Percentiles rank a stretch among this genome's conserved stretches.
Conservation (phyloP, 2,329 filamentous ascomycete genomes). For the Hypomyces rosellus region DNA sequence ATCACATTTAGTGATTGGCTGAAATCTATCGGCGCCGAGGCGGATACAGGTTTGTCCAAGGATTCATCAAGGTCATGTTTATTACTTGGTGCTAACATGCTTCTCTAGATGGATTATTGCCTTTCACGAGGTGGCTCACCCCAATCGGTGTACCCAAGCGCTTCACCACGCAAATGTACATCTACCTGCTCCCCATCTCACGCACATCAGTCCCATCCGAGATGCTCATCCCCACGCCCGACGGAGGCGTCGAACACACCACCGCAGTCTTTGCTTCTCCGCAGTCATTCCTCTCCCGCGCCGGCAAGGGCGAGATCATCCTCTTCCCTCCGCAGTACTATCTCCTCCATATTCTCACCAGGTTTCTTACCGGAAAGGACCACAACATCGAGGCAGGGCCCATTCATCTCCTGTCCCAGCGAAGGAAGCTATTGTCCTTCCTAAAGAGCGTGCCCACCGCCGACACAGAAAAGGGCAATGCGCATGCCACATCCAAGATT, state of each 20-base stretch:
- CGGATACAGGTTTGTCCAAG: slow-evolving; percentile 55
- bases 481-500: slow-evolving; percentile 39
- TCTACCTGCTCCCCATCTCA: slow-evolving; percentile 70
- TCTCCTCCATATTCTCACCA: slow-evolving; percentile 54
- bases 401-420: slow-evolving; percentile 39
- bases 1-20: slow-evolving; percentile 64
- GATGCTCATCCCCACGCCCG: slow-evolving; percentile 62
- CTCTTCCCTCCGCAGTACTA: slow-evolving; percentile 88
- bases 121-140: slow-evolving; percentile 91
- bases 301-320: slow-evolving; percentile 61
- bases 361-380: slow-evolving; percentile 39
- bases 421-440: slow-evolving; percentile 48
- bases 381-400: slow-evolving; percentile 20
- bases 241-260: slow-evolving; percentile 61
- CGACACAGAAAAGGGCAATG: slow-evolving; percentile 31
- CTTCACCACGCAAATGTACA: slow-evolving; percentile 95
- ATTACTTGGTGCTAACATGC: background rate
- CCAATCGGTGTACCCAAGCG: slow-evolving; percentile 65
- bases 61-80: background rate
- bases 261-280: slow-evolving; percentile 72
- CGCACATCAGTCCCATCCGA: slow-evolving; percentile 37
- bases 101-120: slow-evolving; percentile 55
- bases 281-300: slow-evolving; percentile 60
- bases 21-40: slow-evolving; percentile 45
- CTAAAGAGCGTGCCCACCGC: slow-evolving; percentile 39